These are phyloP conservation scores for Hypoxylon sp. DNA, from an alignment of 2,329 filamentous ascomycete genomes.

Conservation along the genomic window DNA sequence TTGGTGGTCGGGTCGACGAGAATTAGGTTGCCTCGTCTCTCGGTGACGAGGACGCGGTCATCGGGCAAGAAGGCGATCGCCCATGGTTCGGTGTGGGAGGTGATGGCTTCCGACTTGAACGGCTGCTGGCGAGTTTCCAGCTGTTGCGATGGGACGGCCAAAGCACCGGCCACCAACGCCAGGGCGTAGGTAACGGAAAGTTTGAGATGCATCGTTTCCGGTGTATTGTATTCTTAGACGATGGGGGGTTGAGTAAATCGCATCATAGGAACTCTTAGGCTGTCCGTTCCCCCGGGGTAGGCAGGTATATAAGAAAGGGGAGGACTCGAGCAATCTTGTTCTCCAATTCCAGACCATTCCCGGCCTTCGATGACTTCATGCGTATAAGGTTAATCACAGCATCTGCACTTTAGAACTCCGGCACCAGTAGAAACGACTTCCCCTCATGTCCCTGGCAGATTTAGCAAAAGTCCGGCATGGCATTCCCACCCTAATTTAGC, in stretches of 20 bases:
- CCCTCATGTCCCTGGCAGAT: slow-evolving; percentile 24
- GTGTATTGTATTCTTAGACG: slow-evolving; percentile 40
- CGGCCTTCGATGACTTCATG: slow-evolving; percentile 34
- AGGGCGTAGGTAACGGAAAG: slow-evolving; percentile 44
- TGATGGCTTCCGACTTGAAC: slow-evolving; percentile 38
- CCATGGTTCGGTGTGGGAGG: slow-evolving; percentile 42
- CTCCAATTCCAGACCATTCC: slow-evolving; percentile 38
- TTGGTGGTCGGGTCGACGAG: slow-evolving; percentile 45
- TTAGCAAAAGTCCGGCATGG: slow-evolving; percentile 37
- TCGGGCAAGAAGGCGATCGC: slow-evolving; percentile 48
- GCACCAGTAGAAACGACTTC: slow-evolving; percentile 28
- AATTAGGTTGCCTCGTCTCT: slow-evolving; percentile 44
- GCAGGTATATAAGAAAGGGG: slow-evolving; percentile 43
- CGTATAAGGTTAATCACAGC: slow-evolving; percentile 32
- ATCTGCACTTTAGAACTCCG: slow-evolving; percentile 30
- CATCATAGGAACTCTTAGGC: slow-evolving; percentile 36
- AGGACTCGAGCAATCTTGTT: slow-evolving; percentile 36
- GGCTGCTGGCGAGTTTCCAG: slow-evolving; percentile 44
- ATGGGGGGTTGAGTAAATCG: slow-evolving; percentile 38
- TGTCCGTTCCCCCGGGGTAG: slow-evolving; percentile 33
- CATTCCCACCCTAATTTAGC: slow-evolving; percentile 37
- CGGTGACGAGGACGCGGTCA: slow-evolving; percentile 46
- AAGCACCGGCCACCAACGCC: slow-evolving; percentile 43
- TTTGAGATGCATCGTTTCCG: slow-evolving; percentile 36
- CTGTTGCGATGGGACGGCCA: slow-evolving; percentile 43